Conservation (phyloP, 495 filamentous ascomycete species). For the Neurospora terricola region DNA sequence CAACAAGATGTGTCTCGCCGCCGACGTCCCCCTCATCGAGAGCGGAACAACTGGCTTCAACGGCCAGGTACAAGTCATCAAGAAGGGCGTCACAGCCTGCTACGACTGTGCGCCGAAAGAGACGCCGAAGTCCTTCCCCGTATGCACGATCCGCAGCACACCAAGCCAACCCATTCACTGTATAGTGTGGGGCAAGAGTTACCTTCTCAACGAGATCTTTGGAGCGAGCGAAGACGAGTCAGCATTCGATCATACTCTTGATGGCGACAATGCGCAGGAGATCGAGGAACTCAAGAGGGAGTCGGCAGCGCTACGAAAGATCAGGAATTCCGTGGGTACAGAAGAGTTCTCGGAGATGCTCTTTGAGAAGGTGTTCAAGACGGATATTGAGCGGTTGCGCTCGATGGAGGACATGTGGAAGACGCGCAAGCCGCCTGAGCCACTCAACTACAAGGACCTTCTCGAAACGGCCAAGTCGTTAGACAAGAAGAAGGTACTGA, state of each 20-base stretch:
- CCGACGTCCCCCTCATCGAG: constrained; percentile 84
- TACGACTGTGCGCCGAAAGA: constrained; percentile 91
- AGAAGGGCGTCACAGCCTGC: constrained; percentile 87
- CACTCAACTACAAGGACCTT: constrained; percentile 53
- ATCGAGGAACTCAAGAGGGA: constrained; percentile 79
- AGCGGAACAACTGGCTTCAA: constrained; percentile 98
- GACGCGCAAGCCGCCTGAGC: constrained; percentile 58
- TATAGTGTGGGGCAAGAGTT: constrained; percentile 99
- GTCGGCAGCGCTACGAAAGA: constrained; percentile 69
- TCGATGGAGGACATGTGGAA: constrained; percentile 98
- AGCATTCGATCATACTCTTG: constrained; percentile 63
- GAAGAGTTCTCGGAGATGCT: constrained; percentile 68
- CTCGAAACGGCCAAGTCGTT: constrained; percentile 34
- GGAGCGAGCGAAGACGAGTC: constrained; percentile 81
- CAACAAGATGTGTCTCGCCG: constrained; percentile 93
- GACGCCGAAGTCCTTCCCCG: constrained; percentile 79
- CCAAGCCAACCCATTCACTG: constrained; percentile 95
- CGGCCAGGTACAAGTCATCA: constrained; percentile 93
- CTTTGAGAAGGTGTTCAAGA: constrained; percentile 86
- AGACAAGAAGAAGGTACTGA: constrained; percentile 44
- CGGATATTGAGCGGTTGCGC: constrained; percentile 74
- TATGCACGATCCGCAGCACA: constrained; percentile 94
- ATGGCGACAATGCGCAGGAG: constrained; percentile 79
- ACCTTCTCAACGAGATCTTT: constrained; percentile 88
- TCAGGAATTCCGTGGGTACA: constrained; percentile 74